Evolutionary conservation across 2,329 filamentous ascomycete genomes (phyloP).

Genomic region (Rhynchosporium graminicola): DNA sequence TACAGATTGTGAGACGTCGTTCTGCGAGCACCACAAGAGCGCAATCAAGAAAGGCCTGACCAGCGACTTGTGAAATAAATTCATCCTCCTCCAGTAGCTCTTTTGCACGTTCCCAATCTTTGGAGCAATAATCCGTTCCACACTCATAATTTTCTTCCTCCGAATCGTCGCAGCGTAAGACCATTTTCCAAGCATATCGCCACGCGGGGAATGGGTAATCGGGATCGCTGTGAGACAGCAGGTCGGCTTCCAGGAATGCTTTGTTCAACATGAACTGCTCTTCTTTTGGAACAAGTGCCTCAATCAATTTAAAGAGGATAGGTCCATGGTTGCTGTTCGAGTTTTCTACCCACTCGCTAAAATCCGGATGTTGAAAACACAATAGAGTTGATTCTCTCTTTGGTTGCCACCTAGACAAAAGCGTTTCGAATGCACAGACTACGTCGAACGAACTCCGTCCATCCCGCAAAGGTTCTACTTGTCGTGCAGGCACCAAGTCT

Average conservation of each 20-base stretch:
- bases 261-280: constrained; percentile 29
- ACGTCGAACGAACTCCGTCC: constrained; percentile 12
- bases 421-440: constrained; percentile 20
- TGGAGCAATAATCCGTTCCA: constrained; percentile 16
- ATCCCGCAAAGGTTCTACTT: neutral
- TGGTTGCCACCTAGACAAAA: constrained; percentile 29
- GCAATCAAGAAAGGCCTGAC: constrained; percentile 26
- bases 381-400: constrained; percentile 23
- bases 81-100: constrained; percentile 19
- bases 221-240: constrained; percentile 1
- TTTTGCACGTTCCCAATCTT: constrained; percentile 28
- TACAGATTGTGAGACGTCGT: constrained; percentile 23
- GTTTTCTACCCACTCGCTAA: constrained; percentile 19
- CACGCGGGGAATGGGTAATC: constrained; percentile 17
- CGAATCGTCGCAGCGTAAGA: constrained; percentile 13
- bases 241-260: constrained; percentile 26
- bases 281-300: constrained; percentile 25
- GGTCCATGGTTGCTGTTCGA: constrained; percentile 17
- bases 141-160: constrained; percentile 8
- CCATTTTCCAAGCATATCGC: constrained; percentile 20
- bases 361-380: constrained; percentile 23
- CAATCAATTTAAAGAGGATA: constrained; percentile 29
- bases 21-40: constrained; percentile 29
- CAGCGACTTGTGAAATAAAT: constrained; percentile 20
- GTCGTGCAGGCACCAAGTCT: neutral